Conservation (phyloP, 2,329 filamentous ascomycete genomes). For the Penicillium sp. region DNA sequence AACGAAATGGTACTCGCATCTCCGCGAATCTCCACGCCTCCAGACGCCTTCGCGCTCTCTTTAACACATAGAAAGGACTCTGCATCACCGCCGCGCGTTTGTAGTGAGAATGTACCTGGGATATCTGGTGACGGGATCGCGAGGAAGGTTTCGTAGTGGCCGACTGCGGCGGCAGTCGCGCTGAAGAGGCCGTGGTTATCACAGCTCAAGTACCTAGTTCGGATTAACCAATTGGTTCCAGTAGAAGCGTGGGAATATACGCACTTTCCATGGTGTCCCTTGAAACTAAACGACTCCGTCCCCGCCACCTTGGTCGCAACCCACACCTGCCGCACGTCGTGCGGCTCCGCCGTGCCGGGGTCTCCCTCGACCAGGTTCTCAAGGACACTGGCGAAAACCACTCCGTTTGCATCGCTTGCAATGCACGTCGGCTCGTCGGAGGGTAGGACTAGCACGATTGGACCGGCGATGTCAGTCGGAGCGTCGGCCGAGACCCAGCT, state of each 20-base stretch:
- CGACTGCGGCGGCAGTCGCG: constrained; percentile 77
- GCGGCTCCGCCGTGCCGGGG: constrained; percentile 82
- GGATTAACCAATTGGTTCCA: neutral
- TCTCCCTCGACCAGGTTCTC: constrained; percentile 88
- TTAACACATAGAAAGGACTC: constrained; percentile 68
- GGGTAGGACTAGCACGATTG: constrained; percentile 77
- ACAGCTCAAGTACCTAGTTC: constrained; percentile 66
- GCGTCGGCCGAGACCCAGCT: constrained; percentile 87
- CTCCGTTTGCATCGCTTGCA: constrained; percentile 81
- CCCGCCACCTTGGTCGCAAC: constrained; percentile 80
- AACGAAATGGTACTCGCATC: constrained; percentile 68
- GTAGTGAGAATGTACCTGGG: constrained; percentile 70
- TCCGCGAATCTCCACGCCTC: constrained; percentile 66
- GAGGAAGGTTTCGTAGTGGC: constrained; percentile 76
- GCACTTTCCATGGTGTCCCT: constrained; percentile 82
- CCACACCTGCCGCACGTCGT: constrained; percentile 96
- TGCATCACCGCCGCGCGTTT: constrained; percentile 58
- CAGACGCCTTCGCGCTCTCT: constrained; percentile 50
- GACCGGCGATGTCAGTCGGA: constrained; percentile 72
- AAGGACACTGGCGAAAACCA: constrained; percentile 75
- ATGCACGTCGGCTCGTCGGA: constrained; percentile 71
- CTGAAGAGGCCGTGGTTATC: constrained; percentile 78
- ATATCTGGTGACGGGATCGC: constrained; percentile 62
- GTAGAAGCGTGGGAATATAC: constrained; percentile 6
- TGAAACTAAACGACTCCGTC: constrained; percentile 79